Evolutionary conservation across 495 filamentous ascomycete species (phyloP).

Genomic region (Xylaria flabelliformis): DNA sequence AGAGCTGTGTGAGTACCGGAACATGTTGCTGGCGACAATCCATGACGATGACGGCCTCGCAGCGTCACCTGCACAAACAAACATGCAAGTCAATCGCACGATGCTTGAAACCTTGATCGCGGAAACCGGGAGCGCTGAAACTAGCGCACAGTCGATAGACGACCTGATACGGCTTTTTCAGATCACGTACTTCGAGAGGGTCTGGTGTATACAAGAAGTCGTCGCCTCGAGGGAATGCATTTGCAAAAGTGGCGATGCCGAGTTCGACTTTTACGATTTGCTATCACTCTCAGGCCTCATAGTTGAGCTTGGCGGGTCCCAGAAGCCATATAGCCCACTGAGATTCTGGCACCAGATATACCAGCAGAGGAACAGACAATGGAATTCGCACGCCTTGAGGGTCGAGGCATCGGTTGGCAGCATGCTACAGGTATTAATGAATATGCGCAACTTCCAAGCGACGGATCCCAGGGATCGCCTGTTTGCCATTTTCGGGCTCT

Average conservation of each 20-base stretch:
- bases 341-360: constrained; percentile 18
- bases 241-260: constrained; percentile 27
- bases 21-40: neutral
- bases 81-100: constrained; percentile 9
- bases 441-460: constrained; percentile 23
- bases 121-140: constrained; percentile 1
- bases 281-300: constrained; percentile 11
- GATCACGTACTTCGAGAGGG: constrained; percentile 23
- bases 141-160: neutral
- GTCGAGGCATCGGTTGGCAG: constrained; percentile 18
- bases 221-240: constrained; percentile 27
- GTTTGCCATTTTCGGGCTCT: constrained; percentile 24
- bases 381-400: constrained; percentile 4
- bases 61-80: neutral
- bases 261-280: constrained; percentile 26
- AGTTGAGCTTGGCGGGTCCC: constrained; percentile 8
- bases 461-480: constrained; percentile 25
- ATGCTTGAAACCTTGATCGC: constrained; percentile 18
- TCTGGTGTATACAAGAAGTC: constrained; percentile 33
- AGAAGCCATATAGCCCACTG: constrained; percentile 19
- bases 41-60: neutral
- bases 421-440: constrained; percentile 20
- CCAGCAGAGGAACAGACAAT: constrained; percentile 14
- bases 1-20: constrained; percentile 15
- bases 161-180: constrained; percentile 23